phyloP scores from a whole-genome alignment of 116 monocot species.

The Cymodocea nodosa region DNA sequence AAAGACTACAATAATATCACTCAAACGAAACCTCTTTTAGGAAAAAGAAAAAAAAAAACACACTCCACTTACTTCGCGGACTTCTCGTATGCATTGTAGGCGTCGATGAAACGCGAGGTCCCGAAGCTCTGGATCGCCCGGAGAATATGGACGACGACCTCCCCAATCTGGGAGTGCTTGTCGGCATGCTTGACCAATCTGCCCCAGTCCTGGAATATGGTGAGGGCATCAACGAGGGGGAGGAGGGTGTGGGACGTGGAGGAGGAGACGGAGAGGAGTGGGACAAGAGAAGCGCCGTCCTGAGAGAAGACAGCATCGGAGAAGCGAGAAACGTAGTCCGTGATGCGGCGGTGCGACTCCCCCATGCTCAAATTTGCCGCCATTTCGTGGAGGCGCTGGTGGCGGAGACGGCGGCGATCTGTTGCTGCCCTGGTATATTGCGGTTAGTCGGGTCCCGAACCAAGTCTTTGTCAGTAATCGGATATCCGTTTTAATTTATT shows the following conservation, averaged over 20 bases:
- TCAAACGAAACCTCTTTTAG: neutral
- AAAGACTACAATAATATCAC: neutral
- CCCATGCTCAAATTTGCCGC: conserved; percentile 29
- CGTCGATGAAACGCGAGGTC: conserved; percentile 35
- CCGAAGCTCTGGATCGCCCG: conserved; percentile 24
- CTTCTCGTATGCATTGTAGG: conserved; percentile 59
- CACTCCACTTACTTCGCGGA: conserved; percentile 38
- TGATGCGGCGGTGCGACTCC: conserved; percentile 67
- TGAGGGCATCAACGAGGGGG: conserved; percentile 37
- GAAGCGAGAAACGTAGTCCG: conserved; percentile 45
- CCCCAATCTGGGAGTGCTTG: conserved; percentile 20
- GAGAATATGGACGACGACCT: conserved; percentile 25
- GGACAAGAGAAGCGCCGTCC: conserved; percentile 41
- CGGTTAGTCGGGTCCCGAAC: too few relatives aligned
- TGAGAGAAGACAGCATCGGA: conserved; percentile 44
- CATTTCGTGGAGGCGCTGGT: neutral
- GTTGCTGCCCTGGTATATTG: too few relatives aligned
- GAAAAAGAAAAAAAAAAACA: neutral
- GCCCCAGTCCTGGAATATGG: conserved; percentile 29
- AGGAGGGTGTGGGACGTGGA: conserved; percentile 20
- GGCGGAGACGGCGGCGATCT: too few relatives aligned
- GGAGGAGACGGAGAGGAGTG: conserved; percentile 53
- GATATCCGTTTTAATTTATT: too few relatives aligned
- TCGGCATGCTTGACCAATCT: conserved; percentile 14
- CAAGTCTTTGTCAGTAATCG: too few relatives aligned